Evolutionary conservation across 2,329 filamentous ascomycete species (phyloP), one percentile per base, ranked within the genome.

Genomic region (Apiospora hydei): DNA sequence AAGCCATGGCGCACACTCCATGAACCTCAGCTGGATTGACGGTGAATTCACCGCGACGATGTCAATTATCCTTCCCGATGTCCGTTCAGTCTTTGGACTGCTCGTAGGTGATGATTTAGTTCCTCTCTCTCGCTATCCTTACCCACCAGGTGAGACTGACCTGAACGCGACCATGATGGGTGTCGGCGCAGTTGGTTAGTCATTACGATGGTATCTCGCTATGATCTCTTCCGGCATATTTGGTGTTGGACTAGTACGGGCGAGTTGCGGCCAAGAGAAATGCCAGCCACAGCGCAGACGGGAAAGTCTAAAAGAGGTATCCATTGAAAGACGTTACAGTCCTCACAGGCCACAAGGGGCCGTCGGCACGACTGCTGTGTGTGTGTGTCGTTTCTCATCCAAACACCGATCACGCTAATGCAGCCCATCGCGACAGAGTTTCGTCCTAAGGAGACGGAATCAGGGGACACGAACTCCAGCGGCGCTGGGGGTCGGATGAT

Each of bases 1-100:
- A 64, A 64, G 57, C 57, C 57, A 41, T 24, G 57, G 57, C 57
- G 57, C 34, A 41, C n/a, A 41, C n/a, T 64, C 57, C 18, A n/a
- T 21, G 34, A 6, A 8, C 10, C 41, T 38, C 57, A 41, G 8
- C 8, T 10, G 1, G 34, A n/a, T 51, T 41, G 57, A 34, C 34
- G 34, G 57, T n/a, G 34, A n/a, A 38, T 41, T 41, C 21, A 41
- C 34, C 18, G 18, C 57, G 34, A 41, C 41, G 21, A n/a, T 8
- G 18, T 41, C 16, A 38, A 8, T 38, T 38, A 18, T 41, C 57
- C 34, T 41, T 41, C 18, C 18, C 26, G 24, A 16, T 18, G 4
- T 14, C 18, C 18, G 3, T n/a, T 34, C 21, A 18, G 21, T 64
- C 8, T 13, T 14, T n/a, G 57, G 11, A 64, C 3, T n/a, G 18